phyloP scores from a whole-genome alignment of 805 yeast species.

The Starmera quercuum region DNA sequence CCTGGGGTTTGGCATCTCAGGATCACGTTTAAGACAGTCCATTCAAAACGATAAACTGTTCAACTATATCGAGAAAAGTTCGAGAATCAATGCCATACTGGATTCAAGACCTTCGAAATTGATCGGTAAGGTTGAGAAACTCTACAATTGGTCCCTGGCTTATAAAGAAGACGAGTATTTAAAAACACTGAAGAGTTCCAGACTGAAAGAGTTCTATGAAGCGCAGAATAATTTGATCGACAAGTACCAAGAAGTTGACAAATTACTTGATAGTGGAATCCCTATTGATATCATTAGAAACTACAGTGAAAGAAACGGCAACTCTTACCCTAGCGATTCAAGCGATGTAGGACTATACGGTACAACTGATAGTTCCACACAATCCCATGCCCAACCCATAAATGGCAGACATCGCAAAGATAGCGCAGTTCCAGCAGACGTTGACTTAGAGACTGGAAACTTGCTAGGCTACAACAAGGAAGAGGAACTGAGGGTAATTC shows the following conservation, averaged over 20 bases:
- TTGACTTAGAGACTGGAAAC: conserved; percentile 50
- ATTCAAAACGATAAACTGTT: conserved; percentile 15
- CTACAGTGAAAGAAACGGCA: conserved; percentile 28
- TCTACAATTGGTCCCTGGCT: conserved; percentile 32
- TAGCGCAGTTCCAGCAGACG: conserved; percentile 50
- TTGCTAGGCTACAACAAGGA: conserved; percentile 42
- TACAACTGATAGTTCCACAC: neutral
- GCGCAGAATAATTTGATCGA: conserved; percentile 55
- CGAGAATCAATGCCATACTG: conserved; percentile 14
- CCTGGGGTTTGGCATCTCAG: conserved; percentile 12
- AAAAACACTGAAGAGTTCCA: conserved; percentile 17
- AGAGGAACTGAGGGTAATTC: conserved; percentile 35
- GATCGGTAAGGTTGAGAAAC: conserved; percentile 33
- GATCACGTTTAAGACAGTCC: conserved; percentile 11
- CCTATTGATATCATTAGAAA: conserved; percentile 56
- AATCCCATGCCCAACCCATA: no score
- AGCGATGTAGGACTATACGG: conserved; percentile 1
- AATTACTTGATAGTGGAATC: conserved; percentile 62
- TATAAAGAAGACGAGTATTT: conserved; percentile 17
- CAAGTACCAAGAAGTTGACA: conserved; percentile 52
- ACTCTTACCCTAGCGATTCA: conserved; percentile 1
- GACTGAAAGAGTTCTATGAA: conserved; percentile 38
- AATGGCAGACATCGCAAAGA: conserved; percentile 11
- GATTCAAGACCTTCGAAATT: conserved; percentile 39
- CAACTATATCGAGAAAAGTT: conserved; percentile 11